These are phyloP conservation scores for Allomyces javanicus DNA, from an alignment of 192 early-diverging fungal species.

Conservation along the genomic window DNA sequence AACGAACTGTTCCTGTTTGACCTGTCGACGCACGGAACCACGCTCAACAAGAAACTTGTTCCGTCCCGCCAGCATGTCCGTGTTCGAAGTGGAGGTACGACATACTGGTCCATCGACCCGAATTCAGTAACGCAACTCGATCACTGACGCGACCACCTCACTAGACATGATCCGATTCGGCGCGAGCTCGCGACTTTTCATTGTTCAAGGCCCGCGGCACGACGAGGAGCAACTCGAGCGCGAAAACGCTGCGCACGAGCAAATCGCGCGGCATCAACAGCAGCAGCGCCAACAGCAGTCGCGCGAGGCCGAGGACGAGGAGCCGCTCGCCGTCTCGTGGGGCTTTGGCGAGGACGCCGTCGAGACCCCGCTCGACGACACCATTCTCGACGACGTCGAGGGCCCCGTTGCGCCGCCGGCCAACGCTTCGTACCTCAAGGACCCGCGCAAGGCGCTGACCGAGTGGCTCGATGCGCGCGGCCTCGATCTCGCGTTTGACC, in stretches of 20 bases:
- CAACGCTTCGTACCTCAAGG: neutral
- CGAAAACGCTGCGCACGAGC: neutral
- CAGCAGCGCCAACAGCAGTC: neutral
- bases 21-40: neutral
- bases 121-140: too few relatives aligned
- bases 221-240: neutral
- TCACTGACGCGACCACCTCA: neutral
- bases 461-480: neutral
- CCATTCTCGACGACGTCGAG: neutral
- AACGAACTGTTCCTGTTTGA: neutral
- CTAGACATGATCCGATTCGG: neutral
- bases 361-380: neutral
- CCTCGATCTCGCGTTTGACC: neutral
- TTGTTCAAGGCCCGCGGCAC: neutral
- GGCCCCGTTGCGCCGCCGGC: neutral
- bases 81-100: too few relatives aligned
- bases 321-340: neutral
- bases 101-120: too few relatives aligned
- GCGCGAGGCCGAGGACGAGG: neutral
- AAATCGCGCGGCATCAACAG: neutral
- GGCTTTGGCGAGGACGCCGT: neutral
- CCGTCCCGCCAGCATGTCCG: too few relatives aligned
- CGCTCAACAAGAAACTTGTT: neutral
- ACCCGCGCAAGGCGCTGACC: neutral
- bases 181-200: neutral